Conservation (phyloP, 2,329 filamentous ascomycete genomes). For the Fusarium guadeloupense region DNA sequence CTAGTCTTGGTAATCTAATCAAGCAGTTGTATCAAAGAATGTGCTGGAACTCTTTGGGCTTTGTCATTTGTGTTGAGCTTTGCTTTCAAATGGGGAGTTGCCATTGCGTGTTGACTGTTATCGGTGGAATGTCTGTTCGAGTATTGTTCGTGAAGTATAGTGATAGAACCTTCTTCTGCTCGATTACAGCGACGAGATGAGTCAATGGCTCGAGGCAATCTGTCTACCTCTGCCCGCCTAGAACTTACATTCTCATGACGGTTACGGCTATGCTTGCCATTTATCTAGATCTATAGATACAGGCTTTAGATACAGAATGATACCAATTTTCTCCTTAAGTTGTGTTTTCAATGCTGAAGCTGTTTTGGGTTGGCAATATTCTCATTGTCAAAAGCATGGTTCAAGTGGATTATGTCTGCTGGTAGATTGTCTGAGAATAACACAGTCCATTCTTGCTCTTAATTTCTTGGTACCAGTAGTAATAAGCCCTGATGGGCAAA, state of each 20-base stretch:
- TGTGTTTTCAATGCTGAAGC: not conserved
- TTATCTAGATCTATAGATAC: not conserved
- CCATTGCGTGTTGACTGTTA: too few species aligned
- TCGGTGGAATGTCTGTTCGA: not conserved
- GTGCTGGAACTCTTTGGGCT: slow-evolving; percentile 1
- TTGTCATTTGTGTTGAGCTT: not conserved
- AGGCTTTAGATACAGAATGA: not conserved
- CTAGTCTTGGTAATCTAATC: not conserved
- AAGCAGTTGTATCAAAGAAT: not conserved
- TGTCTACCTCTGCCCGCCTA: not conserved
- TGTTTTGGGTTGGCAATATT: not conserved
- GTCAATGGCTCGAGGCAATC: not conserved
- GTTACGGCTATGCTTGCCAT: too few species aligned
- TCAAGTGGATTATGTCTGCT: not conserved
- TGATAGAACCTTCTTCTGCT: slow-evolving; percentile 10
- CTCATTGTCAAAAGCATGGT: not conserved
- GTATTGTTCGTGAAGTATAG: slow-evolving; percentile 13
- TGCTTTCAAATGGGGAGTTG: too few species aligned
- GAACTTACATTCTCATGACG: not conserved
- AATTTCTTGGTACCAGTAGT: not conserved
- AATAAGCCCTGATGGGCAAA: too few species aligned
- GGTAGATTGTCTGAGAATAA: not conserved
- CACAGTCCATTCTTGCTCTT: not conserved
- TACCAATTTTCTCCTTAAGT: not conserved
- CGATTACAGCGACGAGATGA: not conserved